Percentiles rank a stretch among this genome's conserved stretches.
phyloP scores from a whole-genome alignment of 2,329 filamentous ascomycete species.

The Nothopassalora personata region DNA sequence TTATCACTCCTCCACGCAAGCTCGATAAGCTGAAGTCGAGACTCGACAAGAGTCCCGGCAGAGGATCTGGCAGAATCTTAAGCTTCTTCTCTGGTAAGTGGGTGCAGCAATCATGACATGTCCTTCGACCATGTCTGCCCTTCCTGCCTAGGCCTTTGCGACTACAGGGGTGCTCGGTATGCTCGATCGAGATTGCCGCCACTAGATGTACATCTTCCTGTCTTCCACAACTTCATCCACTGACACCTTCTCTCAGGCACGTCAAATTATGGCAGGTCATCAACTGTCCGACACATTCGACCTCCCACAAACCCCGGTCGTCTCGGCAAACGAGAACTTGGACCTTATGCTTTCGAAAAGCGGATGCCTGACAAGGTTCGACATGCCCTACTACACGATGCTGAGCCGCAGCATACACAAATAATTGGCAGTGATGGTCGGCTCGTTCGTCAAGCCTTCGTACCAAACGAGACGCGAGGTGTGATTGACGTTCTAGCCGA shows the following conservation, averaged over 20 bases:
- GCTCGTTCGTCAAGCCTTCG: conserved; percentile 37
- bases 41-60: not conserved
- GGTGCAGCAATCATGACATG: not conserved
- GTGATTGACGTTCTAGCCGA: conserved; percentile 44
- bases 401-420: conserved; percentile 36
- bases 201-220: not conserved
- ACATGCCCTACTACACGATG: conserved; percentile 37
- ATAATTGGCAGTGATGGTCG: conserved; percentile 40
- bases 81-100: conserved; percentile 14
- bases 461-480: conserved; percentile 43
- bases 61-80: not conserved
- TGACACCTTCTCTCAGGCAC: not conserved
- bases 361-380: conserved; percentile 42
- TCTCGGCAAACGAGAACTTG: conserved; percentile 39
- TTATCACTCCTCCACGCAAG: conserved; percentile 5
- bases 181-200: not conserved
- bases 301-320: conserved; percentile 19
- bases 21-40: conserved; percentile 4
- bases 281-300: conserved; percentile 6
- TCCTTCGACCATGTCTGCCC: not conserved
- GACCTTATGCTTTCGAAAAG: conserved; percentile 45
- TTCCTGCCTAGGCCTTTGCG: not conserved
- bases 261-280: conserved; percentile 6
- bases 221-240: too few species aligned
- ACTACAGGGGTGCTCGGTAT: not conserved